Base-by-base conservation (phyloP, 2,329 filamentous ascomycete genomes). In the Verticillium tricorpus region DNA sequence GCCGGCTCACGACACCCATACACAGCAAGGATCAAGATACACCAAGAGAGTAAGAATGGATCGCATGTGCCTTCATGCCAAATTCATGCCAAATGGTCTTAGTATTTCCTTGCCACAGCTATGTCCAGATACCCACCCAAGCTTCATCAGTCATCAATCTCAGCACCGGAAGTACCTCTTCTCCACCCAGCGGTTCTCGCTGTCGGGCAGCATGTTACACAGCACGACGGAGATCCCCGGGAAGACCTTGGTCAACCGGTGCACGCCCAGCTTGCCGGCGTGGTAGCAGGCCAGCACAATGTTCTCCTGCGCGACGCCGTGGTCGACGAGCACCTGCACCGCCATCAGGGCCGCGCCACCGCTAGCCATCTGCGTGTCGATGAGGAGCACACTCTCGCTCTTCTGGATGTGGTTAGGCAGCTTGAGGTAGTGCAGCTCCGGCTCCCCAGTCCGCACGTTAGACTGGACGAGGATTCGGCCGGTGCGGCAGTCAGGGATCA, bases 261-360 rank as follows among this genome's bases (percentile, higher is more conserved):
- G 92, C 64, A 98, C 74, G 0, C 93, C 95, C 68, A 91, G 86
- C 66, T 88, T 88, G 9, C 94, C 94, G 3, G 93, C 94, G 66
- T 92, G 90, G 72, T 96, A 97, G 3, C 94, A 97, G 45, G 96
- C 93, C 73, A 98, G 89, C 37, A 97, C 91, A 66, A 99, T 97
- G 66, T 84, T 89, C 56, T 92, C 85, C 71, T 95, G 89, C 6
- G 86, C 79, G 7, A 98, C 93, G 12, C 95, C 95, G 71, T 98
- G 93, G 73, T 99, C 95, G 17, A 97, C 87, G 60, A 99, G 80
- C n/a, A 98, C 92, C 71, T 95, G 90, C 52, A 98, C 93, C 1
- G 95, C 93, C 95, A 99, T 99, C 62, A 99, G 79, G 1, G 86
- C 86, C 17, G 87, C 85, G 39, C 93, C 94, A 54, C 95, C 95